phyloP scores from a whole-genome alignment of 1,284 basidiomycete species.

The Rhodotorula sp. region DNA sequence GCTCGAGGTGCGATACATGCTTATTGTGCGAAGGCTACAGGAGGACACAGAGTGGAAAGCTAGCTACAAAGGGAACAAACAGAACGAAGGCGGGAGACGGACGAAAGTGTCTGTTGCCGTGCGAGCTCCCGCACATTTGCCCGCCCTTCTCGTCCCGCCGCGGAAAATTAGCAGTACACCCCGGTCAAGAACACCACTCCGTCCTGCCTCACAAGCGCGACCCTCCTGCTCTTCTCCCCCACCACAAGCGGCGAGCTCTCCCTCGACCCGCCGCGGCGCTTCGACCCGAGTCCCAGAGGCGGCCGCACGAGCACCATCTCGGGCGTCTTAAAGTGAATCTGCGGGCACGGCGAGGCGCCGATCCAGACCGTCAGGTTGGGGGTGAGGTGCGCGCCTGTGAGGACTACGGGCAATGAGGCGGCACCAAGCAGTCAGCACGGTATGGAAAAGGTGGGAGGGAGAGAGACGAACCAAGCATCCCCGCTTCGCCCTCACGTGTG shows the following conservation, averaged over 20 bases:
- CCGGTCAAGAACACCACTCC: not conserved
- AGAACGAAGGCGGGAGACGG: no score
- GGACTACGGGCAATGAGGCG: constrained; percentile 61
- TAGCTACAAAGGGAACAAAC: no score
- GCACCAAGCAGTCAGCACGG: constrained; percentile 61
- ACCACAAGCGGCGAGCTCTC: not conserved
- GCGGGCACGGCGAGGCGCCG: constrained; percentile 11
- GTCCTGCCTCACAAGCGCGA: not conserved
- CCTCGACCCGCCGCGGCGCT: constrained; percentile 46
- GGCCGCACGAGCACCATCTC: constrained; percentile 15
- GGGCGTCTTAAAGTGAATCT: constrained; percentile 10
- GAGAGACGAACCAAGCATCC: constrained; percentile 67
- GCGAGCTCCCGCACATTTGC: no score
- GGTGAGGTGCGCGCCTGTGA: constrained; percentile 87
- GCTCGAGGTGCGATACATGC: no score
- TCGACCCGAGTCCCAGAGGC: constrained; percentile 60
- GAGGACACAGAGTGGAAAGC: not conserved
- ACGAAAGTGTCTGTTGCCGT: no score
- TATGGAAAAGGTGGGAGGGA: constrained; percentile 60
- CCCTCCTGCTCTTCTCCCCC: not conserved
- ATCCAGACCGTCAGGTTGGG: constrained; percentile 38
- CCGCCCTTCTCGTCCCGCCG: no score
- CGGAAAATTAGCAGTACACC: not conserved
- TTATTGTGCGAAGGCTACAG: no score
- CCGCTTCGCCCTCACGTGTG: constrained; percentile 1